phyloP scores from a whole-genome alignment of 257 asterid genomes.

The Jacaranda copaia region DNA sequence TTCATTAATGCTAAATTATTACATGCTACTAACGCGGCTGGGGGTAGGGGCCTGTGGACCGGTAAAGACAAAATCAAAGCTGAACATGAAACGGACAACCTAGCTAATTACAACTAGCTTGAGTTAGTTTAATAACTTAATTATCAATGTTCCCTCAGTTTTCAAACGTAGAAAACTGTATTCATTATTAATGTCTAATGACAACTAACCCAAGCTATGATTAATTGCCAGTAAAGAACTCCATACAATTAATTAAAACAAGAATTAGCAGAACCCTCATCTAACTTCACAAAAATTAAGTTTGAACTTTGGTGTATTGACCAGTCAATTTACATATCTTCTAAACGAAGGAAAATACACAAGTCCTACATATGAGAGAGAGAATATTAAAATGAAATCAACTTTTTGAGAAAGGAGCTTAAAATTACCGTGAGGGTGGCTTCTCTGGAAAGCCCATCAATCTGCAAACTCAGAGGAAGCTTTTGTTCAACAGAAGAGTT shows the following conservation, averaged over 20 bases:
- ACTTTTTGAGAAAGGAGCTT: neutral
- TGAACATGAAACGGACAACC: conserved; percentile 1
- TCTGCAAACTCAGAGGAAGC: conserved; percentile 55
- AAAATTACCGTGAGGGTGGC: conserved; percentile 65
- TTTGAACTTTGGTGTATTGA: neutral
- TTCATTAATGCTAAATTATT: too few relatives aligned
- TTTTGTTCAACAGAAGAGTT: conserved; percentile 45
- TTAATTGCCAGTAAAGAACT: neutral
- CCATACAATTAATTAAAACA: conserved; percentile 5
- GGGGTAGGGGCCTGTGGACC: neutral
- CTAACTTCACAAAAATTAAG: too few relatives aligned
- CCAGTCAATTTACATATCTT: neutral
- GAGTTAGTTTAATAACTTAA: conserved; percentile 2
- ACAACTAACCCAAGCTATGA: neutral
- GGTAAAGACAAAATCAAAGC: neutral
- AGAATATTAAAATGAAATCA: neutral
- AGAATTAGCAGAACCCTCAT: neutral
- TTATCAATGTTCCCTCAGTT: conserved; percentile 3
- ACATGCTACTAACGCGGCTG: too few relatives aligned
- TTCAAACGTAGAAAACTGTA: conserved; percentile 9
- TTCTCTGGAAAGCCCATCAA: conserved; percentile 46
- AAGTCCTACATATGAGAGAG: neutral
- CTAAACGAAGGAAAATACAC: neutral
- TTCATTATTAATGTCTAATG: neutral
- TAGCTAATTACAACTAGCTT: conserved; percentile 27